Base-by-base conservation (phyloP, 2,329 filamentous ascomycete genomes). In the Fusarium sp. region DNA sequence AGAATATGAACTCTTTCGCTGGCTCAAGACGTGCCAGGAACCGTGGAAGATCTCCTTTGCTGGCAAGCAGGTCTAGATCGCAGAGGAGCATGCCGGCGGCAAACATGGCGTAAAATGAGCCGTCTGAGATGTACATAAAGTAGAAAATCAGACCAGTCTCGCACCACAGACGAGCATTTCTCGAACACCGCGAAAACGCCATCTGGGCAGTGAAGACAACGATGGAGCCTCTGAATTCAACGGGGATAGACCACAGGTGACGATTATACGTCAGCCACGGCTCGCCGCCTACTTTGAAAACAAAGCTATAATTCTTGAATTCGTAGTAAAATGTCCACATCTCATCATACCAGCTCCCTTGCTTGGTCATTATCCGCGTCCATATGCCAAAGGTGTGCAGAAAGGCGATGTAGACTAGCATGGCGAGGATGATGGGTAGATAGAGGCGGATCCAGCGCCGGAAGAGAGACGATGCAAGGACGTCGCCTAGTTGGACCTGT, bases 271-370 rank as follows among this genome's bases (percentile, higher is more conserved):
- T 68, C 24, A 78, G 48, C 80, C 86, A 89, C 12, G 85, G 83
- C 11, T 83, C 78, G 2, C 84, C 85, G 8, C 87, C 86, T 9
- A 81, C 81, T 40, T 85, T 84, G 77, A 87, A 91, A 38, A 90
- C 74, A 73, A 89, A 91, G 76, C 85, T 91, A 78, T 89, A 91
- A 75, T 90, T 90, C 74, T 91, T 91, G 73, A 86, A 80, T 73
- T 91, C 86, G 61, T 74, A 60, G 65, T 84, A 85, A 70, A 83
- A 80, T 7, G 74, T 68, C 78, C 83, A 85, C 2, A 87, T 62
- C 68, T 89, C 86, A 12, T 81, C 82, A 9, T 73, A 62, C 69
- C 83, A 82, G 30, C 68, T 84, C 6, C 65, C 65, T 60, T 83
- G 75, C 12, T 77, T 74, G 15, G 78, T 75, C 21, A 76, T 76